Conservation (phyloP, 2,329 filamentous ascomycete genomes). For the Chrysosporium queenslandicum region DNA sequence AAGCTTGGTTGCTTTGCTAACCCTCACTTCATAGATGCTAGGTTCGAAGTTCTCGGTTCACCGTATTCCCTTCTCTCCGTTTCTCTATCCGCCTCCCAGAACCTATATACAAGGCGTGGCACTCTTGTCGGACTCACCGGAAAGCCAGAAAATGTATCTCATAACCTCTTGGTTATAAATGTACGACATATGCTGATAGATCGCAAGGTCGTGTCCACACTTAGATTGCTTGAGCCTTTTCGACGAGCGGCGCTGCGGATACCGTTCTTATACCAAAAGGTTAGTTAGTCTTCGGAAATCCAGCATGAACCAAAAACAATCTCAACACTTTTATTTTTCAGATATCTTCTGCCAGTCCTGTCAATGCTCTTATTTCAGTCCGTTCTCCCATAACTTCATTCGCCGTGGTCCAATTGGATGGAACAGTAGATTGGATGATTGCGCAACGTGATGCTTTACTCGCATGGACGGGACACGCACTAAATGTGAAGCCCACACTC, state of each 20-base stretch:
- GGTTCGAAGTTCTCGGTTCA: conserved; percentile 84
- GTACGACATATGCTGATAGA: conserved; percentile 4
- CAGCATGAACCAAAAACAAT: not conserved
- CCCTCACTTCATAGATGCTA: conserved; percentile 56
- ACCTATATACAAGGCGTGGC: conserved; percentile 82
- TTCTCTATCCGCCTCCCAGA: conserved; percentile 82
- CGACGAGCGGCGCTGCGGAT: conserved; percentile 70
- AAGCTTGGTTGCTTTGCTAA: not conserved
- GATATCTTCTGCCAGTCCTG: conserved; percentile 74
- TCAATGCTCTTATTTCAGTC: conserved; percentile 80
- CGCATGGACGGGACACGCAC: conserved; percentile 91
- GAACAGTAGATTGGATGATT: conserved; percentile 90
- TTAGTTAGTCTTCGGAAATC: conserved; percentile 19
- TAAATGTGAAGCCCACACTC: conserved; percentile 64
- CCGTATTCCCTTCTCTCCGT: conserved; percentile 92
- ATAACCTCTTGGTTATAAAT: not conserved
- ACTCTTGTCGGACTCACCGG: conserved; percentile 84
- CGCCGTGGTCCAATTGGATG: conserved; percentile 78
- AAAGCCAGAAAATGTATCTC: conserved; percentile 72
- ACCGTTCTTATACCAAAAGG: conserved; percentile 84
- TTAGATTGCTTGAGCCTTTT: conserved; percentile 77
- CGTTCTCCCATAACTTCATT: conserved; percentile 81
- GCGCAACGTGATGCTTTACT: conserved; percentile 76
- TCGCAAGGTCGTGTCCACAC: conserved; percentile 68
- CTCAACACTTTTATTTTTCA: conserved; percentile 27